phyloP scores from a whole-genome alignment of 2,329 filamentous ascomycete genomes.

The Aspergillus jensenii region DNA sequence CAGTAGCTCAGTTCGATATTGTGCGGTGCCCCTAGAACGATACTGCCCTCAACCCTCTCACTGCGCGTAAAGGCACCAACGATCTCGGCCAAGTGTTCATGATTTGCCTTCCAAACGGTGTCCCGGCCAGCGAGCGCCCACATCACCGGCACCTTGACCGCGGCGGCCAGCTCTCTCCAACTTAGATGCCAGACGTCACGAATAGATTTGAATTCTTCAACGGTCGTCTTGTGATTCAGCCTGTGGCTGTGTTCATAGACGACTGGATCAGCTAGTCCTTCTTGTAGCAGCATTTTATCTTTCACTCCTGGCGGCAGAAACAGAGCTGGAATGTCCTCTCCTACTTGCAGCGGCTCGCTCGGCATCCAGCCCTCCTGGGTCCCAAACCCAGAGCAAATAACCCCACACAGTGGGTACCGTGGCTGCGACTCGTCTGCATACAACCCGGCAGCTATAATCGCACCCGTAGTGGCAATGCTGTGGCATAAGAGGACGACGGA shows the following conservation, averaged over 20 bases:
- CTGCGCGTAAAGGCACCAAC: slow-evolving; percentile 1
- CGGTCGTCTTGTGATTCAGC: background rate
- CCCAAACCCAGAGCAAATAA: slow-evolving; percentile 5
- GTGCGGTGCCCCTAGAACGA: slow-evolving; percentile 8
- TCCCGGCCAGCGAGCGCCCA: background rate
- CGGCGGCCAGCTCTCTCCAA: slow-evolving; percentile 7
- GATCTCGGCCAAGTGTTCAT: background rate
- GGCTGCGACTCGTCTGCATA: background rate
- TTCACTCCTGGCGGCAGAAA: background rate
- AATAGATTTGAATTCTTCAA: background rate
- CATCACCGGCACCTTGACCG: slow-evolving; percentile 4
- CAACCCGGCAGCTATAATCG: background rate
- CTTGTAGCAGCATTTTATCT: slow-evolving; percentile 2
- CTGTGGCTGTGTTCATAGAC: background rate
- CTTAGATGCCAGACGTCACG: background rate
- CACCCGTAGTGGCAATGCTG: slow-evolving; percentile 5
- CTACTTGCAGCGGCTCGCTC: background rate
- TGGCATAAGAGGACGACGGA: slow-evolving; percentile 7
- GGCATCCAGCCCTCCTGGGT: background rate
- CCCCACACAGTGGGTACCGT: slow-evolving; percentile 4
- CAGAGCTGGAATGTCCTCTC: background rate
- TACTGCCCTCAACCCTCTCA: background rate
- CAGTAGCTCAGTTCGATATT: slow-evolving; percentile 10
- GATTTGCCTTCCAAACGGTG: background rate
- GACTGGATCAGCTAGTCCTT: background rate